These are phyloP conservation scores for Erythrophleum fordii DNA, from an alignment of 306 rosid genomes.

Conservation along the genomic window DNA sequence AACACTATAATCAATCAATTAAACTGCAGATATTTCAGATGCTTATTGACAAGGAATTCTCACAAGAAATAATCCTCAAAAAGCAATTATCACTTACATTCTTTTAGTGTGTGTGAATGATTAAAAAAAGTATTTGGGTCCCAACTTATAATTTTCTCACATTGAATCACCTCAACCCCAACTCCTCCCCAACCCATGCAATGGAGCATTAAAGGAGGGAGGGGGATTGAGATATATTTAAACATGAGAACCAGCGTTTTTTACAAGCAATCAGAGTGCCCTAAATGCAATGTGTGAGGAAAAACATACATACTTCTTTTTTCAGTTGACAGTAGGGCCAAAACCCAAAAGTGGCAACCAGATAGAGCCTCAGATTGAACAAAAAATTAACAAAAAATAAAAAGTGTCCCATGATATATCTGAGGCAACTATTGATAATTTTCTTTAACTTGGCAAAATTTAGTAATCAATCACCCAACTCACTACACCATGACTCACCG, in stretches of 20 bases:
- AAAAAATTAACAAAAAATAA: neutral
- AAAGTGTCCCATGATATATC: neutral
- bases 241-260: neutral
- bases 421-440: neutral
- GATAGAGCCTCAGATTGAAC: neutral
- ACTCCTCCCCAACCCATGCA: neutral
- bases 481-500: conserved; percentile 52
- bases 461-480: conserved; percentile 13
- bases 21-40: conserved; percentile 9
- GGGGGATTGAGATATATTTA: neutral
- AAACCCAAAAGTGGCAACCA: neutral
- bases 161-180: neutral
- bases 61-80: neutral
- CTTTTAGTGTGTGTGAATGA: neutral
- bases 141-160: neutral
- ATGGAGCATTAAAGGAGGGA: neutral
- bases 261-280: neutral
- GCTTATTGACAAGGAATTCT: neutral
- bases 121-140: neutral
- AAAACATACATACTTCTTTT: neutral
- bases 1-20: conserved; percentile 5
- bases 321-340: neutral
- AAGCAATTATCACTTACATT: neutral
- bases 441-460: neutral
- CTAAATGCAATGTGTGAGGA: neutral